Conservation (phyloP, 495 filamentous ascomycete species). For the Aspergillus kassunensis region DNA sequence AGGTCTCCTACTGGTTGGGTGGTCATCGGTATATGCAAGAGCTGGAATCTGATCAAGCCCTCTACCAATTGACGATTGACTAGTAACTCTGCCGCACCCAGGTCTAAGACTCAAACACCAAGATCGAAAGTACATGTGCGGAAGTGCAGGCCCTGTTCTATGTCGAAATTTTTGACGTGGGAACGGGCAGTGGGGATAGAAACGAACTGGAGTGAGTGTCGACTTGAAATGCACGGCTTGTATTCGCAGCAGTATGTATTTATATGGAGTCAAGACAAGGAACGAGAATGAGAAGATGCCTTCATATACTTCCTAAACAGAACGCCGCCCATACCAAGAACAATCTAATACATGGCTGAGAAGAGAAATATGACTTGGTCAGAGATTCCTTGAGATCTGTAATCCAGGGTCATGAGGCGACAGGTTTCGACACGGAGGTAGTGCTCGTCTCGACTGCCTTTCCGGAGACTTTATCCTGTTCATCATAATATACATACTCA, state of each 20-base stretch:
- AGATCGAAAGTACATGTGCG: too few relatives aligned
- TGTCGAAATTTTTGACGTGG: too few relatives aligned
- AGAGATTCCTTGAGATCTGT: neutral
- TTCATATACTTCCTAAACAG: neutral
- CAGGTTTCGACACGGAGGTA: neutral
- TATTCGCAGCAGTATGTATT: too few relatives aligned
- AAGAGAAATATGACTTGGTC: neutral
- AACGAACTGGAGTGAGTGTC: too few relatives aligned
- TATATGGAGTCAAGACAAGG: neutral
- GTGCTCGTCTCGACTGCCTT: neutral
- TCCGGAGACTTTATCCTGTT: conserved; percentile 20
- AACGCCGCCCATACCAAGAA: conserved; percentile 2
- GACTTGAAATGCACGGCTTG: too few relatives aligned
- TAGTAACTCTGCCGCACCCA: too few relatives aligned
- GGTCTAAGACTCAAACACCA: too few relatives aligned
- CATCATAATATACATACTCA: conserved; percentile 35
- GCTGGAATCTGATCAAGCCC: conserved; percentile 22
- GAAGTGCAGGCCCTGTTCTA: too few relatives aligned
- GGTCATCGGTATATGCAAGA: conserved; percentile 21
- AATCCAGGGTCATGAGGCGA: conserved; percentile 1
- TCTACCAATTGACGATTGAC: conserved; percentile 25
- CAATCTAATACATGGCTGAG: conserved; percentile 3
- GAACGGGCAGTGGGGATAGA: too few relatives aligned
- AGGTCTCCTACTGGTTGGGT: conserved; percentile 25
- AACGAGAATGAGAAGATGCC: neutral